Base-by-base conservation (phyloP, 768 basidiomycete species). In the Amanita molliuscula region DNA sequence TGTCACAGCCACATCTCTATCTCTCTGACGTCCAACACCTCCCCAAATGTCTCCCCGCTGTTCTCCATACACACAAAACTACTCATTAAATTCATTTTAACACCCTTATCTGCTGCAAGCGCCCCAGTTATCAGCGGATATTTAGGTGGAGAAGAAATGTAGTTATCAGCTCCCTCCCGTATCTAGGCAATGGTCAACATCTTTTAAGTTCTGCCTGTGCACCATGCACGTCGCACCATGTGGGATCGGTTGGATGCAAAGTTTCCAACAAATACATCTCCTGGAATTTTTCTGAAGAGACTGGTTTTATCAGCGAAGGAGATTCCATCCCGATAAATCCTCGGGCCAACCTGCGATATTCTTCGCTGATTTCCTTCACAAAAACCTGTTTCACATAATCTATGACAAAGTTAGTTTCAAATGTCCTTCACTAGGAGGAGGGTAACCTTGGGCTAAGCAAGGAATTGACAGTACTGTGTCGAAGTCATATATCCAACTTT, bases 241-340 rank as follows among this genome's bases (percentile, higher is more conserved):
- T 87, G 84, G 48, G 83, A 82, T 58, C 84, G 70, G 61, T 88
- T 82, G 16, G 84, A 86, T 8, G 83, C 81, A 65, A 88, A 86
- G 56, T 76, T 58, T 54, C 76, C 65, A 37, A 85, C 61, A 58
- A 71, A 84, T 10, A 62, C 61, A 28, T 62, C 52, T 15, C 73
- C 77, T 51, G 76, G 70, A 51, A 88, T 64, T 28, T 84, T 71
- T 59, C 84, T 73, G 62, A 86, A 85, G 41, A 70, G 56, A 60
- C 84, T 87, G 29, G 16, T 10, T 47, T 37, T 23, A 16, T 29
- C 28, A 16, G 41, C 47, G 31, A 35, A 28, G 31, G n/a, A 21
- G 23, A 13, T 18, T 7, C 11, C 38, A 26, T 13, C 29, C 29
- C 29, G 11, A 31, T 10, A 36, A 15, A 43, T 21, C 18, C 43